Percentiles rank a stretch among this genome's conserved stretches.
Conservation (phyloP, 192 early-diverging fungal species). For the Chytriomyces hyalinus region DNA sequence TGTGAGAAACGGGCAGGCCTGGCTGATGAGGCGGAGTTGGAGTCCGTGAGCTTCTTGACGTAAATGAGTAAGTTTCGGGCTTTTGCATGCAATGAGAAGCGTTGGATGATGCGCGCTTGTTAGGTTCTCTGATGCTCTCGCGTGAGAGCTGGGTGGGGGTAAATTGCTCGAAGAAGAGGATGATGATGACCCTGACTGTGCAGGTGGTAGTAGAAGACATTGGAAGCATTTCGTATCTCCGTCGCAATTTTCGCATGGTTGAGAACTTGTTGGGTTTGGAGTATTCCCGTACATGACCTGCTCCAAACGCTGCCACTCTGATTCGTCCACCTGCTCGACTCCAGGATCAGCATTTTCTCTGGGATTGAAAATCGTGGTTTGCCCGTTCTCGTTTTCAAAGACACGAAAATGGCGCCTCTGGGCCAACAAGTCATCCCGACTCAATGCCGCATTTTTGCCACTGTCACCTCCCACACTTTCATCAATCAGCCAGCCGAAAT, state of each 20-base stretch:
- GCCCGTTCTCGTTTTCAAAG: slow-evolving; percentile 20
- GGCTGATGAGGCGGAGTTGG: not conserved
- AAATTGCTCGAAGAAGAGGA: not conserved
- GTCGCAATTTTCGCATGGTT: not conserved
- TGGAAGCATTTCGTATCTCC: too few relatives aligned
- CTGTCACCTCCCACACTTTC: not conserved
- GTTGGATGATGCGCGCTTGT: slow-evolving; percentile 7
- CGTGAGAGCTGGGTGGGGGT: not conserved
- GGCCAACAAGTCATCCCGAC: not conserved
- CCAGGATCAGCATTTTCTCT: not conserved
- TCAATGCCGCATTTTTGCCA: not conserved
- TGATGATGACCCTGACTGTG: not conserved
- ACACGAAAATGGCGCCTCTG: slow-evolving; percentile 13
- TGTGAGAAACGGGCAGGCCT: not conserved
- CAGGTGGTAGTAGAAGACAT: not conserved
- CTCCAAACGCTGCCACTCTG: slow-evolving; percentile 1
- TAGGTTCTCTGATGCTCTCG: not conserved
- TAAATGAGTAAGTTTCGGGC: slow-evolving; percentile 7
- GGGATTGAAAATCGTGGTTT: not conserved
- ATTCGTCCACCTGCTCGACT: not conserved
- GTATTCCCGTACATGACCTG: slow-evolving; percentile 6
- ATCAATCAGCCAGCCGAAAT: slow-evolving; percentile 13
- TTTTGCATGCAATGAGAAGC: not conserved
- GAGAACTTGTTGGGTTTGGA: not conserved
- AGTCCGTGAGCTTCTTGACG: slow-evolving; percentile 28